Base-by-base conservation (phyloP, 2,329 filamentous ascomycete species). In the Rhynchosporium agropyri region DNA sequence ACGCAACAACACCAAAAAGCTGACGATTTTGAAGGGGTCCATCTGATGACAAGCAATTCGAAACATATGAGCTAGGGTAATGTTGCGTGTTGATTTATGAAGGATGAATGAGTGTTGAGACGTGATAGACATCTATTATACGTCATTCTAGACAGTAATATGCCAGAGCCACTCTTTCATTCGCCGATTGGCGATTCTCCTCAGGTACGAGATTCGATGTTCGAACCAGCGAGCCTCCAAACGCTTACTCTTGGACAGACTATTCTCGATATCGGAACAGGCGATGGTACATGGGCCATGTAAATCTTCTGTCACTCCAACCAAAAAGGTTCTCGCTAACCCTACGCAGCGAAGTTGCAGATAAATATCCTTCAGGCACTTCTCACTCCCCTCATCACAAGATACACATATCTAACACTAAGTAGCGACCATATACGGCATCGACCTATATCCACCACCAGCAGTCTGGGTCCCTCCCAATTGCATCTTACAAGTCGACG, bases 401-500 rank as follows among this genome's bases (percentile, higher is more conserved):
- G n/a, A 36, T 7, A n/a, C 12, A 13, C 13, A n/a, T 4, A 46
- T 26, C 36, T 54, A 20, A 54, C 50, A 40, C 2, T 28, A 1
- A 40, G 20, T 4, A 54, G 56, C 40, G 28, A 48, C 43, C 4
- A 43, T 58, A 28, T 48, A 46, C 12, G 56, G 56, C 26, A 33
- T 58, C 13, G 56, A 58, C 29, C 31, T 58, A n/a, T 58, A 33
- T n/a, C 42, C 56, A 38, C 43, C 45, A 12, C 56, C 43, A 28
- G 42, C 56, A 3, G 13, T 33, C 8, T 58, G 60, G 51, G 58
- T 64, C 10, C 81, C 81, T 33, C 78, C 79, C n/a, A 84, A 83
- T 64, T 74, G 81, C 42, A 74, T 75, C 26, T 83, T 83, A 69
- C 72, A 82, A 59, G 75, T 84, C n/a, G 80, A 83, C 64, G 81